Evolutionary conservation across 352 stramenopile species (phyloP), one percentile per base, ranked within the genome.

Genomic region (Aphanomyces invadans): DNA sequence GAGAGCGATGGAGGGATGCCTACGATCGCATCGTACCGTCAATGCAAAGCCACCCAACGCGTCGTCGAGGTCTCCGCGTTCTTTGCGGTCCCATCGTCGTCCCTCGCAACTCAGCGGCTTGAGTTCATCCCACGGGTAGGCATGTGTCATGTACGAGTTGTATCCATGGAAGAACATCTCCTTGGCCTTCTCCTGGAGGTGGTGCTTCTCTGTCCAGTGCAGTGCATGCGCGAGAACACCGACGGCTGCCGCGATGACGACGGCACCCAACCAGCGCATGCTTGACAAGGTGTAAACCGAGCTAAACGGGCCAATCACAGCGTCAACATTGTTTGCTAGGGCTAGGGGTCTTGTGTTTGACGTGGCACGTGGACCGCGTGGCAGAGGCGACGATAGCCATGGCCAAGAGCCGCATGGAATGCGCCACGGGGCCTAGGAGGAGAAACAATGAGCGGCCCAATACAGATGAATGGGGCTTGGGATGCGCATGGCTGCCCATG

Each of bases 81-180:
- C 78, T 10, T 83, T 79, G 19, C 70, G 67, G 71, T 96, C 83
- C 83, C 87, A 96, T 3, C 85, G 76, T 0, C 86, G 72, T 10
- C 84, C 83, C 29, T 85, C 71, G 55, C 86, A 95, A 57, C 76
- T 89, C 21, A 95, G 67, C 29, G 88, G 88, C 71, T 90, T 90
- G 48, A 96, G 76, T 70, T 96, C 87, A 65, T 92, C 87, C 86
- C 87, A 89, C 31, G 84, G 86, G 68, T 83, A 95, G 9, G 86
- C 87, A 74, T 95, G 81, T 61, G 76, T 73, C 81, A 94, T 91
- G 71, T 96, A 96, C 72, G 76, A 89, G 62, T 71, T 63, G 73
- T 93, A 95, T 56, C 81, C 88, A 70, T 96, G 88, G 69, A 93
- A 92, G 69, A 95, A 95, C 86, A 96, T 94, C 32, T 87, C 84